Conservation (phyloP, 257 asterid species). For the Solanum bulbocastanum region DNA sequence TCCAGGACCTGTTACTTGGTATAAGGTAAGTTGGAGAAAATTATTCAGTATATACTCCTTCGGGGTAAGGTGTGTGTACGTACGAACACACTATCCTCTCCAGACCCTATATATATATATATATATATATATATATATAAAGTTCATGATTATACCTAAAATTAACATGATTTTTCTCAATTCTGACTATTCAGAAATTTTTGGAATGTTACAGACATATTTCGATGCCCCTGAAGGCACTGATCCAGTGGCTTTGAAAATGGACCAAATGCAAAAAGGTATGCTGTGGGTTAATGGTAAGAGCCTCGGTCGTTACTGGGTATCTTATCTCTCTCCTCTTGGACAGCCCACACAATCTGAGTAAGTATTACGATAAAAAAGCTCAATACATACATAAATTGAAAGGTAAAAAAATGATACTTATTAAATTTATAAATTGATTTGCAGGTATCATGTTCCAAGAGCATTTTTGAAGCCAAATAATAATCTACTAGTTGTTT, state of each 20-base stretch:
- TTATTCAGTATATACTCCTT: neutral
- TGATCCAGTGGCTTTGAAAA: slow-evolving; percentile 55
- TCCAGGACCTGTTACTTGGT: slow-evolving; percentile 78
- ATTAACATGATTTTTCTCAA: too few relatives aligned
- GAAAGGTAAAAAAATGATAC: neutral
- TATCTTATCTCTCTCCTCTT: slow-evolving; percentile 58
- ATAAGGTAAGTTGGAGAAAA: slow-evolving; percentile 46
- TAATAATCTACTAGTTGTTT: slow-evolving; percentile 45
- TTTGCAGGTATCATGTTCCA: slow-evolving; percentile 74
- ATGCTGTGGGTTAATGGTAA: slow-evolving; percentile 81
- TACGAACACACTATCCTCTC: too few relatives aligned
- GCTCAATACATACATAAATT: neutral
- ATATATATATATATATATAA: too few relatives aligned
- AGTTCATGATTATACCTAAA: too few relatives aligned
- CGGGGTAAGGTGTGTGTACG: neutral
- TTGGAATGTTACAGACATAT: slow-evolving; percentile 27
- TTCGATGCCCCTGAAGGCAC: slow-evolving; percentile 78
- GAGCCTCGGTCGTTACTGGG: slow-evolving; percentile 88
- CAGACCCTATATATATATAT: too few relatives aligned
- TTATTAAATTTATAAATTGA: too few relatives aligned
- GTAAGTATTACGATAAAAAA: slow-evolving; percentile 20
- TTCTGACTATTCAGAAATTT: too few relatives aligned
- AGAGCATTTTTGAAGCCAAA: slow-evolving; percentile 63
- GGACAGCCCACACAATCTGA: slow-evolving; percentile 73
- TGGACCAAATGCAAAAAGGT: slow-evolving; percentile 76